Evolutionary conservation across 2,329 filamentous ascomycete species (phyloP), one percentile per base, ranked within the genome.

Genomic region (Colletotrichum cuscutae): DNA sequence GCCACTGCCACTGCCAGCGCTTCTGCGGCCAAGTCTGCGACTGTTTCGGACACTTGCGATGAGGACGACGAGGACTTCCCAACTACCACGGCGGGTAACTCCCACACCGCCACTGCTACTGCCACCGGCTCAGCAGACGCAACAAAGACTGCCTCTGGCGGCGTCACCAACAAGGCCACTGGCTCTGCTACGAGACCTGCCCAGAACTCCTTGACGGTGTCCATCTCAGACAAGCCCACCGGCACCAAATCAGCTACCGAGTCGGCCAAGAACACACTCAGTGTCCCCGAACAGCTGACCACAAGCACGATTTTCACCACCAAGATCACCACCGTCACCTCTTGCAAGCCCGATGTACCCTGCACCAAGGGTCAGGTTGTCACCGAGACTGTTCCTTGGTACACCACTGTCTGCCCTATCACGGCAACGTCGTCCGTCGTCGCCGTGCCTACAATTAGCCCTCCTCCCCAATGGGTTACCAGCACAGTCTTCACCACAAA

Each of bases 281-380:
- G 22, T 32, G 52, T 57, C 22, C 54, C 61, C 54, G 63, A 74
- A n/a, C 54, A 72, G 54, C 75, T 75, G 37, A 77, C 74, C 11
- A 79, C 76, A 8, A 82, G 78, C 62, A 81, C 79, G 26, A 76
- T 83, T 46, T 81, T 78, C 75, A 77, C 80, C 11, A 84, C 82
- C 28, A 79, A 68, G 12, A 76, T 78, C 24, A 78, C 78, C 61
- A 83, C 81, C 30, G 76, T 83, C 70, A 82, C 74, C 6, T 87
- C 86, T 52, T 91, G 89, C 80, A 85, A 84, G 64, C 82, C 88
- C 22, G 77, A 78, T 8, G 80, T 85, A 1, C 78, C 77, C 37
- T 76, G 78, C 53, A 71, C 71, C n/a, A 64, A 32, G 15, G 78
- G 79, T n/a, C 77, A 80, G 35, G 79, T 85, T 32, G 81, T 81